Evolutionary conservation across 2,329 filamentous ascomycete species (phyloP), one percentile per base, ranked within the genome.

Genomic region (Pseudocercospora pini-densiflorae): DNA sequence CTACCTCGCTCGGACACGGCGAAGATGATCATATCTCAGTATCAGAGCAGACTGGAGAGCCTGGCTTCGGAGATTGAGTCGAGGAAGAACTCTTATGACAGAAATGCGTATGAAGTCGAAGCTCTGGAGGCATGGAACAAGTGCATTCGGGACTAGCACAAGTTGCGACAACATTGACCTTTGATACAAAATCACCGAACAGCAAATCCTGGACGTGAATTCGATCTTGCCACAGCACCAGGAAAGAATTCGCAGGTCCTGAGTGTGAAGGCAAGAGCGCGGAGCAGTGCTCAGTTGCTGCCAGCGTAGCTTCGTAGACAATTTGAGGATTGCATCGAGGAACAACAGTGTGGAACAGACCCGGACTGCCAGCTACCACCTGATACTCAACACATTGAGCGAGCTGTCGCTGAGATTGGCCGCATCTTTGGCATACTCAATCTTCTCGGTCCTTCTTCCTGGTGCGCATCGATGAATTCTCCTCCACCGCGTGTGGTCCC

Each of bases 61-160:
- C 60, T 77, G 31, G 72, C 71, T 0, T 53, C 68, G 12, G 57
- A 72, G 10, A 64, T 77, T 10, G 70, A 75, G 33, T 70, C 24
- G 70, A 24, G 62, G 69, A 49, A 54, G 8, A 43, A 43, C n/a
- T 43, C 64, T 16, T 69, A 71, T 3, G 51, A 61, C n/a, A 66
- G 68, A 19, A 72, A 72, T 10, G 68, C 64, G 5, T 76, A 76
- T 55, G 73, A 70, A 8, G 68, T 64, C 5, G 63, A 72, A 31
- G 76, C 76, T 24, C 59, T 77, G 40, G 59, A 63, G 29, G 70
- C 69, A 19, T 77, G 74, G 74, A 70, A 62, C 33, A 62, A 63
- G 5, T 73, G 72, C 49, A 71, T 72, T 31, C 63, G 71, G 40
- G 68, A 69, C 12, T 55, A 31, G 40, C 16, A 19, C 8, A 43